Evolutionary conservation across 306 rosid species (phyloP).

Genomic region (Citrullus mucosospermus): DNA sequence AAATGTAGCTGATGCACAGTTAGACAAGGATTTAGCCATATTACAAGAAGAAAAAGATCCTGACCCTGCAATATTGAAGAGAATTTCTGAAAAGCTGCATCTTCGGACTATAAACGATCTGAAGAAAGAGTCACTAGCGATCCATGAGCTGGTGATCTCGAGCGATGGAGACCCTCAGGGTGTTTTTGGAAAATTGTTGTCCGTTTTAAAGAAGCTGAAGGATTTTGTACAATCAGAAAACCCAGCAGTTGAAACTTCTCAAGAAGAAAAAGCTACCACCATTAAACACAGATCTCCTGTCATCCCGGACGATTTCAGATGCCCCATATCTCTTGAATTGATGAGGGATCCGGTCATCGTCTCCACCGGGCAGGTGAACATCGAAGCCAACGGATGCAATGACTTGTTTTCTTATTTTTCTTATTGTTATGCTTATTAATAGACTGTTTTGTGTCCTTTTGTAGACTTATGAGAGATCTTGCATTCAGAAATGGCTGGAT

Average conservation of each 20-base stretch:
- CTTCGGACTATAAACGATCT: constrained; percentile 58
- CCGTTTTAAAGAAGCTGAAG: constrained; percentile 58
- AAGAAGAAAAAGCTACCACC: constrained; percentile 27
- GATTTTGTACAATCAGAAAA: constrained; percentile 45
- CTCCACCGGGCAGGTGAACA: constrained; percentile 85
- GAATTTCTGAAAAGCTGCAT: constrained; percentile 77
- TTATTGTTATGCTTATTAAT: constrained; percentile 5
- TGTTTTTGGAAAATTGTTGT: constrained; percentile 39
- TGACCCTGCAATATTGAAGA: constrained; percentile 46
- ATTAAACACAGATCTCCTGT: constrained; percentile 87
- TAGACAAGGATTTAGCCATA: constrained; percentile 47
- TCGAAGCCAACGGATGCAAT: neutral
- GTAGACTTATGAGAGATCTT: constrained; percentile 88
- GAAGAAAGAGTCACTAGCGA: constrained; percentile 65
- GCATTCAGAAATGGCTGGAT: constrained; percentile 96
- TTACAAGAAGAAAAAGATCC: constrained; percentile 57
- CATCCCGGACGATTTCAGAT: constrained; percentile 93
- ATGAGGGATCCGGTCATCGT: constrained; percentile 97
- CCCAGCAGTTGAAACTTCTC: constrained; percentile 33
- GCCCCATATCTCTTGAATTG: constrained; percentile 91
- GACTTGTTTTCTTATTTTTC: neutral
- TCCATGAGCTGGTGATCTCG: constrained; percentile 54
- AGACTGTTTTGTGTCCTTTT: constrained; percentile 15
- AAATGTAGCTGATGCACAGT: constrained; percentile 48
- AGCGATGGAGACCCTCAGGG: constrained; percentile 44